Conservation (phyloP, 73 alveolate species). For the Blepharisma stoltei region DNA sequence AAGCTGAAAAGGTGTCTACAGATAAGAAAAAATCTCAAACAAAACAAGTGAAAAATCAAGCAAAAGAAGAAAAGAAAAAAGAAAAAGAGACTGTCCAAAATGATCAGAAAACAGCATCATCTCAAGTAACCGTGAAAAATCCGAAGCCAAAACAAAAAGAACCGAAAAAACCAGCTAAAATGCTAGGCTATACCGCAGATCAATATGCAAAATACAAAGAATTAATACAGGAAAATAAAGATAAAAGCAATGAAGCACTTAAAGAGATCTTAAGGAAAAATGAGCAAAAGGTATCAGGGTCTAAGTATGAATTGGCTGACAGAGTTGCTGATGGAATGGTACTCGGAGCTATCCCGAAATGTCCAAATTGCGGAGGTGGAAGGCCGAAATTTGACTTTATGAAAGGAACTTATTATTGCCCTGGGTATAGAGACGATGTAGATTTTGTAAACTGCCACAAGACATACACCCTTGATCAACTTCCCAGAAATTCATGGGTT, state of each 20-base stretch:
- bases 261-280: constrained; percentile 42
- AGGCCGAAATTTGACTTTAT: constrained; percentile 49
- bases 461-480: not conserved
- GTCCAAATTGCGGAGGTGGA: constrained; percentile 72
- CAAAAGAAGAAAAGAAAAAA: too few species aligned
- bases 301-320: constrained; percentile 50
- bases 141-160: too few species aligned
- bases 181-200: constrained; percentile 25
- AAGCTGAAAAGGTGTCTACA: too few species aligned
- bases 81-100: too few species aligned
- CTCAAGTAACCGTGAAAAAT: too few species aligned
- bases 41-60: too few species aligned
- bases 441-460: constrained; percentile 51
- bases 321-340: constrained; percentile 61
- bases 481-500: constrained; percentile 43
- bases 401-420: constrained; percentile 52
- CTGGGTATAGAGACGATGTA: constrained; percentile 61
- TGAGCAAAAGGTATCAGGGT: constrained; percentile 52
- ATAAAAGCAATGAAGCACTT: not conserved
- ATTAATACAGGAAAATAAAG: constrained; percentile 23
- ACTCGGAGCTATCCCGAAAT: constrained; percentile 64
- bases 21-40: too few species aligned
- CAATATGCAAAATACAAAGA: constrained; percentile 25
- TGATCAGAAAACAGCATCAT: too few species aligned
- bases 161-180: not conserved